Evolutionary conservation across 768 basidiomycete species (phyloP).

Genomic region (Tremella mesenterica): DNA sequence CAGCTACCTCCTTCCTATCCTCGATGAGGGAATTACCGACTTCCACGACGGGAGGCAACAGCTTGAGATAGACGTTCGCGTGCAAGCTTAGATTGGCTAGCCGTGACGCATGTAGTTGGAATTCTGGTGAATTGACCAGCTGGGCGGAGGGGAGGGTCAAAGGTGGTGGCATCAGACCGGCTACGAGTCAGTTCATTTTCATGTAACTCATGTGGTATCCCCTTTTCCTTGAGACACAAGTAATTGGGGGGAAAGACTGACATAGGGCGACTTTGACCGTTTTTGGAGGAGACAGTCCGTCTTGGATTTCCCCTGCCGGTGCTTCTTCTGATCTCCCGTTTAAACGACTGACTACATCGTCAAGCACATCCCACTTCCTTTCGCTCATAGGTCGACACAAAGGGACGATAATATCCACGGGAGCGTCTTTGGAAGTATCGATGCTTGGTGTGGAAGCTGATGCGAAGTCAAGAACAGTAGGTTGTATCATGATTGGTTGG

Average conservation of each 20-base stretch:
- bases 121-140: slow-evolving; percentile 15
- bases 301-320: neutral
- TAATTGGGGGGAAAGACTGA: too few relatives aligned
- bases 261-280: neutral
- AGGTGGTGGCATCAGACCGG: slow-evolving; percentile 38
- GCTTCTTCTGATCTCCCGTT: slow-evolving; percentile 9
- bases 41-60: slow-evolving; percentile 30
- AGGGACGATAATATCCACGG: slow-evolving; percentile 36
- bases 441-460: slow-evolving; percentile 20
- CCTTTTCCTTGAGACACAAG: too few relatives aligned
- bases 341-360: slow-evolving; percentile 26
- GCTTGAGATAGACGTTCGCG: slow-evolving; percentile 31
- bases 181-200: slow-evolving; percentile 15
- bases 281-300: neutral
- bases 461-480: slow-evolving; percentile 31
- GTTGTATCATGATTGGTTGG: slow-evolving; percentile 32
- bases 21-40: neutral
- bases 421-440: slow-evolving; percentile 25
- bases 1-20: slow-evolving; percentile 29
- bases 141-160: slow-evolving; percentile 19
- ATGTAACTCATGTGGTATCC: too few relatives aligned
- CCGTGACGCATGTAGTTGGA: slow-evolving; percentile 28
- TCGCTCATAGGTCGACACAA: slow-evolving; percentile 16
- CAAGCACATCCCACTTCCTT: slow-evolving; percentile 33
- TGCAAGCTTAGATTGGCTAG: slow-evolving; percentile 33